Evolutionary conservation across 2,329 filamentous ascomycete genomes (phyloP).

Genomic region (Xylariaceae sp.): DNA sequence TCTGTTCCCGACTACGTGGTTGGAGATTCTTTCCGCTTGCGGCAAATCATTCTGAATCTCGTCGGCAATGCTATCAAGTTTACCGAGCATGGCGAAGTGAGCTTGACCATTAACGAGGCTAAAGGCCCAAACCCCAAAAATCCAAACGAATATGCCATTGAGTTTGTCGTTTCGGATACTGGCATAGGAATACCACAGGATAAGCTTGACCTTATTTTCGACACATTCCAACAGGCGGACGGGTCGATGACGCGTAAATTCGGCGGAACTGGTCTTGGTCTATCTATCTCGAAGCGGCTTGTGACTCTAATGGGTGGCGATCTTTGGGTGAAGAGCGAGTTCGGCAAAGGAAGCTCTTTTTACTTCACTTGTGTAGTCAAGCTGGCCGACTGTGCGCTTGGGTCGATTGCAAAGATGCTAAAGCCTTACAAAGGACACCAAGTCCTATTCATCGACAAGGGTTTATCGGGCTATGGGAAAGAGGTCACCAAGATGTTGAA

Average conservation of each 20-base stretch:
- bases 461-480: conserved; percentile 70
- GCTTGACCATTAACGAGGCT: conserved; percentile 76
- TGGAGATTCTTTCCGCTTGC: conserved; percentile 91
- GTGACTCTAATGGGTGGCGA: conserved; percentile 96
- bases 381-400: conserved; percentile 73
- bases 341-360: conserved; percentile 88
- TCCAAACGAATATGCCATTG: conserved; percentile 81
- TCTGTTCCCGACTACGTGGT: conserved; percentile 93
- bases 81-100: conserved; percentile 93
- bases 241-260: conserved; percentile 95
- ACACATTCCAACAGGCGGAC: conserved; percentile 98
- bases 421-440: conserved; percentile 89
- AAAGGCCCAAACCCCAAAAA: conserved; percentile 61
- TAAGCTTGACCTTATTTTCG: conserved; percentile 95
- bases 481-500: conserved; percentile 75
- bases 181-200: conserved; percentile 95
- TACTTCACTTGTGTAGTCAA: conserved; percentile 94
- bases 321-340: conserved; percentile 92
- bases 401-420: conserved; percentile 75
- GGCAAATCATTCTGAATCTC: conserved; percentile 94
- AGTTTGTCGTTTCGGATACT: conserved; percentile 93
- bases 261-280: conserved; percentile 85
- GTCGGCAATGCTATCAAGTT: conserved; percentile 99
- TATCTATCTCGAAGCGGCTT: conserved; percentile 92
- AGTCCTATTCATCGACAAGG: conserved; percentile 92